Conservation (phyloP, 148 eudicot species). For the Rhododendron williamsianum region DNA sequence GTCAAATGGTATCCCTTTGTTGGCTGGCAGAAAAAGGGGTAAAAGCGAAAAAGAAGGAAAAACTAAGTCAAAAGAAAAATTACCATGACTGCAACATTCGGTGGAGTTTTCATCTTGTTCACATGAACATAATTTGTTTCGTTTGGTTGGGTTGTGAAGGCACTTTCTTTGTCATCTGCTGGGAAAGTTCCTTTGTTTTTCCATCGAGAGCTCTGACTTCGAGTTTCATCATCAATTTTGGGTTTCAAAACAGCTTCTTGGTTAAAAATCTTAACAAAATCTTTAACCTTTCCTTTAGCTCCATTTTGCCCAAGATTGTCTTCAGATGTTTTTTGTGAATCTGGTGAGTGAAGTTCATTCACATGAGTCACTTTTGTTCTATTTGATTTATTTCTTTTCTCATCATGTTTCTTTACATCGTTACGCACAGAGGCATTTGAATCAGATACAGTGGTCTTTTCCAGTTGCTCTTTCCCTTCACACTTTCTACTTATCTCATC, state of each 20-base stretch:
- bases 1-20: neutral
- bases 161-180: slow-evolving; percentile 25
- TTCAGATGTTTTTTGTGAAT: slow-evolving; percentile 16
- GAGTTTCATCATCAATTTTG: slow-evolving; percentile 16
- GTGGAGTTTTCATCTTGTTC: slow-evolving; percentile 14
- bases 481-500: slow-evolving; percentile 12
- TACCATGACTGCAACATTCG: slow-evolving; percentile 42
- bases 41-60: neutral
- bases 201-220: slow-evolving; percentile 44
- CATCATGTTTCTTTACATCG: slow-evolving; percentile 20
- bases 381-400: slow-evolving; percentile 17
- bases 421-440: slow-evolving; percentile 11
- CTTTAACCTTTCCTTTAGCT: slow-evolving; percentile 57
- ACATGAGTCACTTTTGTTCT: slow-evolving; percentile 23
- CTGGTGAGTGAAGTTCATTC: slow-evolving; percentile 21
- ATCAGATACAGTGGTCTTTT: slow-evolving; percentile 18
- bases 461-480: slow-evolving; percentile 23
- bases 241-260: slow-evolving; percentile 39
- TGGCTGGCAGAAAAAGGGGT: neutral
- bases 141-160: slow-evolving; percentile 12
- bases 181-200: slow-evolving; percentile 15
- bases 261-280: slow-evolving; percentile 66
- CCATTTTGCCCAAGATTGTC: slow-evolving; percentile 20
- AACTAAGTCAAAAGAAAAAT: neutral
- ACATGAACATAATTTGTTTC: slow-evolving; percentile 16